A percentile compares a stretch with the other conserved stretches of the same genome.
Evolutionary conservation across 768 basidiomycete species (phyloP).

Genomic region (Macrolepiota albuminosa): DNA sequence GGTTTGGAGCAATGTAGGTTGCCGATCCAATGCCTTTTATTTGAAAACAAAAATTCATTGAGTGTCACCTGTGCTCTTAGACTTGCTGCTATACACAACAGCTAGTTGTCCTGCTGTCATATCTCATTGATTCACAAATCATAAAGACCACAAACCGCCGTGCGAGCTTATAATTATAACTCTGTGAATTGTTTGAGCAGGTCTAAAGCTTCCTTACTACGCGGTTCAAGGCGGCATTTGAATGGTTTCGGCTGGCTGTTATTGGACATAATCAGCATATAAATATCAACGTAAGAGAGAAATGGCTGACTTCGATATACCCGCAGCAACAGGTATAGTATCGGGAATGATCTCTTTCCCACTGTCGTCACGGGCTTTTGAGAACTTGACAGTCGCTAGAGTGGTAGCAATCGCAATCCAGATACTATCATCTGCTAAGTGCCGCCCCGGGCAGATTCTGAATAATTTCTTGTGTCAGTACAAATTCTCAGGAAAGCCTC

Average conservation of each 20-base stretch:
- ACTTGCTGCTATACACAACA: neutral
- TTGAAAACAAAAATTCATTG: neutral
- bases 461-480: neutral
- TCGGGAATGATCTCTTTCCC: constrained; percentile 13
- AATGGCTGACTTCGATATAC: neutral
- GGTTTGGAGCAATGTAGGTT: neutral
- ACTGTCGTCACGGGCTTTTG: constrained; percentile 6
- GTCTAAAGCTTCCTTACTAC: constrained; percentile 11
- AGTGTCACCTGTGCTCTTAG: neutral
- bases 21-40: neutral
- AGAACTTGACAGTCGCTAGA: constrained; percentile 11
- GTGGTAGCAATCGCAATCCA: constrained; percentile 18
- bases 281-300: neutral
- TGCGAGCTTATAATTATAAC: neutral
- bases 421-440: constrained; percentile 36
- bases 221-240: constrained; percentile 19
- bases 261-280: neutral
- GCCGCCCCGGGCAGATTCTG: constrained; percentile 30
- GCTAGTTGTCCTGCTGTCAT: neutral
- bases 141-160: neutral
- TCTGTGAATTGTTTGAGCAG: neutral
- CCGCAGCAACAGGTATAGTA: neutral
- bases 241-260: constrained; percentile 23
- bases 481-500: neutral
- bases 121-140: neutral